Base-by-base conservation (phyloP, 108 stramenopile genomes). In the Discostella pseudostelligera region DNA sequence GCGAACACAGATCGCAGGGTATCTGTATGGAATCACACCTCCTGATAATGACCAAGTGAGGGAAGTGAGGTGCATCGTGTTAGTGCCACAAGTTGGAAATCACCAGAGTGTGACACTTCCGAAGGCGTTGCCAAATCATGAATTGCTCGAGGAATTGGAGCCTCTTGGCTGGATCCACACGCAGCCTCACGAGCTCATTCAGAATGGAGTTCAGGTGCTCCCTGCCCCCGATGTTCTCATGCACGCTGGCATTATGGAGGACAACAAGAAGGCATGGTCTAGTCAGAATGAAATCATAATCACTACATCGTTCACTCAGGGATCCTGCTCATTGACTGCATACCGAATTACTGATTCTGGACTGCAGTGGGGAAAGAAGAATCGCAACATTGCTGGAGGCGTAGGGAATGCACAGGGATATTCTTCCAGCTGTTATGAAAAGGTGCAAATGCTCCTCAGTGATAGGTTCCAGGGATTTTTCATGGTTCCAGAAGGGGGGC, bases 131-230 rank as follows among this genome's bases (percentile, higher is more conserved):
- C 99, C 99, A 10, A 89, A 91, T 39, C 90, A 96, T 61, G 92
- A 92, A 39, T 65, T 92, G 53, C 76, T 97, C 53, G 81, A 92
- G 59, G 98, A 93, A n/a, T 60, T 99, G 66, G 94, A 98, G 79
- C 96, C 96, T 53, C 87, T 99, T 8, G 99, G 99, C 9, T 96
- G 97, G 96, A 87, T 99, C 55, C 99, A 99, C 89, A 98, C 99
- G 4, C 97, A 98, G 78, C 99, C 97, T 19, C 97, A 97, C 66
- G 97, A 99, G 71, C 60, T 96, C 17, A 90, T 96, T 36, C 97
- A 98, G 67, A 95, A 92, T 73, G 90, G 94, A 4, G 66, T 86
- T 25, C 94, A 95, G 63, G 78, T 92, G 17, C 70, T 99, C 35
- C 87, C 96, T 47, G 93, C 99, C 19, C 78, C 89, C 2, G 99